Base-by-base conservation (phyloP, 2,329 filamentous ascomycete species). In the Ampelomyces quisqualis region DNA sequence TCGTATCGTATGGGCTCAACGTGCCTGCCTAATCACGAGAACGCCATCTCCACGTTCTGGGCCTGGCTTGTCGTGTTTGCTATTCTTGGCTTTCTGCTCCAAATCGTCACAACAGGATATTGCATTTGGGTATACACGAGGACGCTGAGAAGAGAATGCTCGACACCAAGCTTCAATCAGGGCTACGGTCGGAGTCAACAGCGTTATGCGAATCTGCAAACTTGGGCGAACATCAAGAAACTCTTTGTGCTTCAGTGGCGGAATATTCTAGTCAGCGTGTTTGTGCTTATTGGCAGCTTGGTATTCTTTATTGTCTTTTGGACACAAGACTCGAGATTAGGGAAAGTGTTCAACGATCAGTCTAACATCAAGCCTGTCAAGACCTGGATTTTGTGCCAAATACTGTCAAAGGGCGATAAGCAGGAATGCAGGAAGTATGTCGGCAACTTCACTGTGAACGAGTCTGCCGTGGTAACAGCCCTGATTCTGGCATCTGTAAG, bases 1-100 rank as follows among this genome's bases (percentile, higher is more conserved):
- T 65, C 59, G 8, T 71, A 66, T 39, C 60, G 69, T n/a, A 62
- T 66, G 30, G 68, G 68, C 7, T 53, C 57, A 11, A 60, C 58
- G 8, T 68, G 66, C 44, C 45, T 68, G 2, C 60, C 65, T 11
- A 68, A 68, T 39, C 59, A 65, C 36, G 47, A 60, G 18, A 34
- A 64, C 20, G 56, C 57, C n/a, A 60, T 69, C 13, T 50, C 57
- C 2, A 64, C 62, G 1, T 69, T 68, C 44, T 70, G 68, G 57
- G 49, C 54, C 23, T 70, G 68, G 67, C 49, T 68, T 4, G 50
- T 70, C 26, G 47, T 55, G 4, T 68, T 70, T 31, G 57, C 64
- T 1, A 37, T 51, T 11, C 35, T 51, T 4, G 55, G 49, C 1
- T 61, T 67, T 10, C 15, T 64, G 7, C 43, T 69, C 5, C 63